Conservation (phyloP, 352 stramenopile species). For the Globisporangium iwayamae region DNA sequence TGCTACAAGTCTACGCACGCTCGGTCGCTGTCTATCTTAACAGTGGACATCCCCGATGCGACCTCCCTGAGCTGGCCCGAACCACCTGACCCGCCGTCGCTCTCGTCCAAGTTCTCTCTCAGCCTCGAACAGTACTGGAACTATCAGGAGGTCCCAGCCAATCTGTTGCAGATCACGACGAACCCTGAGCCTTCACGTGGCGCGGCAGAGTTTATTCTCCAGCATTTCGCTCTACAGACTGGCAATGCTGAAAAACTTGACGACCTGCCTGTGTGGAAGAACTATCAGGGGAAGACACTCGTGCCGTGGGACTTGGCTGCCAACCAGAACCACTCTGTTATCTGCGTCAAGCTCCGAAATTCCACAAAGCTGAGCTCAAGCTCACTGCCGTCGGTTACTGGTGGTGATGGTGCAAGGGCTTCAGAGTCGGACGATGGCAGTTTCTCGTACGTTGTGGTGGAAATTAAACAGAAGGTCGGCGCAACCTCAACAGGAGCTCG, state of each 20-base stretch:
- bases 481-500: neutral
- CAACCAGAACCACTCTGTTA: conserved; percentile 36
- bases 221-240: conserved; percentile 45
- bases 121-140: conserved; percentile 65
- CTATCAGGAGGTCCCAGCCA: conserved; percentile 44
- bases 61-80: neutral
- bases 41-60: neutral
- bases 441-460: conserved; percentile 48
- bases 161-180: conserved; percentile 39
- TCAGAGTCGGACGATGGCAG: conserved; percentile 10
- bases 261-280: conserved; percentile 53
- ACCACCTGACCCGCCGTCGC: neutral
- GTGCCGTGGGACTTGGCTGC: conserved; percentile 43
- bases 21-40: conserved; percentile 13
- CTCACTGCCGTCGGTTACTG: conserved; percentile 5
- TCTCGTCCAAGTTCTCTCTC: conserved; percentile 34
- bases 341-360: conserved; percentile 54
- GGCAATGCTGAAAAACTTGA: conserved; percentile 46
- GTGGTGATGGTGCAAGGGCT: neutral
- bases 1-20: conserved; percentile 13
- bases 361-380: conserved; percentile 1
- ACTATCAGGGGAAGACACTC: conserved; percentile 41
- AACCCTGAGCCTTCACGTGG: conserved; percentile 15
- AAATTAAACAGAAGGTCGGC: conserved; percentile 24
- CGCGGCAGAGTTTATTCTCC: conserved; percentile 33